Evolutionary conservation across 2,329 filamentous ascomycete species (phyloP), one percentile per base, ranked within the genome.

Genomic region (Ascochyta pisi): DNA sequence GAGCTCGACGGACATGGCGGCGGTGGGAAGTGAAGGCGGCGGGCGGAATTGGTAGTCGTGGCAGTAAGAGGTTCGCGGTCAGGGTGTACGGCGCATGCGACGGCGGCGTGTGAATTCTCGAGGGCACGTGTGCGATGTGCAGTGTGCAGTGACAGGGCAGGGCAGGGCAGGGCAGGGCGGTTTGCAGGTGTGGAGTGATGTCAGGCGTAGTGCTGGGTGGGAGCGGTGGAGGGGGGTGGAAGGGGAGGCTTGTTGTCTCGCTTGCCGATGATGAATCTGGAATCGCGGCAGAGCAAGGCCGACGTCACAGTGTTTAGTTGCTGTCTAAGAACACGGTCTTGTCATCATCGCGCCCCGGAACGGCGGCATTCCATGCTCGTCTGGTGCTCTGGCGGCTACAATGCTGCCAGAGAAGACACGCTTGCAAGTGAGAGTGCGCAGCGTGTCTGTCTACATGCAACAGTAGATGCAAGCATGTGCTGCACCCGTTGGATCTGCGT

Each of bases 1-100:
- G 75, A 99, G 91, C 71, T 96, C 91, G 81, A 99, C 89, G 69
- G 94, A 96, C 95, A 98, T 98, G 80, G 72, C 84, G 79, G 48
- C 39, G 48, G 48, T 52, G 55, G 52, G 58, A 26, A 53, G 38
- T 45, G 47, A 67, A 50, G 52, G 60, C 50, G 57, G 55, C 61
- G 55, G 61, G 38, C 37, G 57, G 58, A 34, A 50, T 73, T 74
- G 64, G 70, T 73, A 73, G 73, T 73, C 69, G 44, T 55, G 57
- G 46, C 53, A 51, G 42, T 43, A 43, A 24, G 29, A 48, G 31
- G 23, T 50, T 34, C 53, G 47, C 47, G 47, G 53, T 24, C 43
- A 56, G 19, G 47, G 33, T 23, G 53, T 56, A 33, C 43, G 56
- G 45, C 45, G 24, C 45, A 48, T 50, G 46, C 38, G 41, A 49